Percentiles rank a stretch among this genome's conserved stretches.
These are phyloP conservation scores for Puccinia hordei DNA, from an alignment of 1,284 basidiomycete species.

Conservation along the genomic window DNA sequence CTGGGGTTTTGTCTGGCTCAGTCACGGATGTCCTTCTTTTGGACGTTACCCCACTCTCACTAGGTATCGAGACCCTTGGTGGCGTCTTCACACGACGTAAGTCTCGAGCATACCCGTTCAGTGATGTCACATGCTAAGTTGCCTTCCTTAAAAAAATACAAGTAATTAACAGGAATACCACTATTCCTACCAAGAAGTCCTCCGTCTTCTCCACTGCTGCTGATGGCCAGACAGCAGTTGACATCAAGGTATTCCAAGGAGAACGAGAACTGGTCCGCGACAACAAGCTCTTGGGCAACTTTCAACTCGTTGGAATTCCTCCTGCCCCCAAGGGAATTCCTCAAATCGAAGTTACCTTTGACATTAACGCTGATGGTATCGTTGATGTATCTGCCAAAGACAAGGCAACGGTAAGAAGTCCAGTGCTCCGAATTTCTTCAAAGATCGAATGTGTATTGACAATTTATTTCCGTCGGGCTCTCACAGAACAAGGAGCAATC, in stretches of 20 bases:
- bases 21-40: constrained; percentile 94
- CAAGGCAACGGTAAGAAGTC: constrained; percentile 72
- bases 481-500: constrained; percentile 81
- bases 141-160: no score
- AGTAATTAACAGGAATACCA: constrained; percentile 98
- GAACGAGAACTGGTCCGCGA: constrained; percentile 99
- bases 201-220: constrained; percentile 99
- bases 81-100: constrained; percentile 89
- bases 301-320: constrained; percentile 96
- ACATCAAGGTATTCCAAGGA: constrained; percentile 98
- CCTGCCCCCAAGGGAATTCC: constrained; percentile 97
- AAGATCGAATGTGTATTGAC: neutral
- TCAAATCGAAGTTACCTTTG: constrained; percentile 91
- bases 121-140: neutral
- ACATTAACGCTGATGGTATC: constrained; percentile 84
- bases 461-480: neutral
- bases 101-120: neutral
- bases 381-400: constrained; percentile 93
- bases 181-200: constrained; percentile 97
- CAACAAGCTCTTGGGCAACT: constrained; percentile 99
- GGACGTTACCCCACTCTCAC: constrained; percentile 92
- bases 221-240: constrained; percentile 98
- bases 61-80: constrained; percentile 87
- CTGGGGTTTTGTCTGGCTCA: constrained; percentile 95
- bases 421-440: neutral